Conservation (phyloP, 2,329 filamentous ascomycete genomes). For the Pezicula neosporulosa region DNA sequence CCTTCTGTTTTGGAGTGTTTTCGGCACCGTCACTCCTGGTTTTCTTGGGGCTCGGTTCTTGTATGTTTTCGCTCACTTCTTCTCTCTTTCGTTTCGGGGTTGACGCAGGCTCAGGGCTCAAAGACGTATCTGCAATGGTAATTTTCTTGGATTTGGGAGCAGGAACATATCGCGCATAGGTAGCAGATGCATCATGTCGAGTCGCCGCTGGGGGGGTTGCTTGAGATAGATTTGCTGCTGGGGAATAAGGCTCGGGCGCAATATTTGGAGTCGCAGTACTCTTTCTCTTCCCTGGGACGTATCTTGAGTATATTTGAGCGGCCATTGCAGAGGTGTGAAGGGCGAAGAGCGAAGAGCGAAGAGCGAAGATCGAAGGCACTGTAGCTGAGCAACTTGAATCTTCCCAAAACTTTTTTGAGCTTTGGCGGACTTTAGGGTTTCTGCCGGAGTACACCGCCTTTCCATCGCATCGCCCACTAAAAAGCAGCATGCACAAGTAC, state of each 20-base stretch:
- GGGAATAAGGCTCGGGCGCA: conserved; percentile 1
- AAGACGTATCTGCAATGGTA: neutral
- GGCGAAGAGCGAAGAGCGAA: no score
- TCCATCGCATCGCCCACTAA: no score
- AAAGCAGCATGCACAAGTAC: no score
- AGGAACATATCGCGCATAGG: conserved; percentile 27
- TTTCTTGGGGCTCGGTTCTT: neutral
- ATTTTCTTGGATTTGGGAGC: conserved; percentile 15
- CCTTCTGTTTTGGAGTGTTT: neutral
- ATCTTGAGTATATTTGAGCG: conserved; percentile 26
- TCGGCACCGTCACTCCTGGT: neutral
- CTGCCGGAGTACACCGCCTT: no score
- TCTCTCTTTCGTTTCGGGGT: conserved; percentile 12
- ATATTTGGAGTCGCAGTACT: conserved; percentile 3
- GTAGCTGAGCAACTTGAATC: neutral
- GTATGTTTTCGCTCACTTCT: neutral
- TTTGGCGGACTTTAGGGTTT: no score
- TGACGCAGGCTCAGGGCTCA: neutral
- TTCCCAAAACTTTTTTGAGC: no score
- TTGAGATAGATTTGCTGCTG: neutral
- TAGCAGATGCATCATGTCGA: conserved; percentile 23
- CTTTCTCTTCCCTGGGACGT: conserved; percentile 24
- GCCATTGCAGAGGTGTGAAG: conserved; percentile 10
- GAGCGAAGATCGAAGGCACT: no score
- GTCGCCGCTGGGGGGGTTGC: conserved; percentile 12